A percentile compares a stretch with the other conserved stretches of the same genome.
Evolutionary conservation across 179 eudicot species (phyloP).

Genomic region (Heliamphora pulchella): DNA sequence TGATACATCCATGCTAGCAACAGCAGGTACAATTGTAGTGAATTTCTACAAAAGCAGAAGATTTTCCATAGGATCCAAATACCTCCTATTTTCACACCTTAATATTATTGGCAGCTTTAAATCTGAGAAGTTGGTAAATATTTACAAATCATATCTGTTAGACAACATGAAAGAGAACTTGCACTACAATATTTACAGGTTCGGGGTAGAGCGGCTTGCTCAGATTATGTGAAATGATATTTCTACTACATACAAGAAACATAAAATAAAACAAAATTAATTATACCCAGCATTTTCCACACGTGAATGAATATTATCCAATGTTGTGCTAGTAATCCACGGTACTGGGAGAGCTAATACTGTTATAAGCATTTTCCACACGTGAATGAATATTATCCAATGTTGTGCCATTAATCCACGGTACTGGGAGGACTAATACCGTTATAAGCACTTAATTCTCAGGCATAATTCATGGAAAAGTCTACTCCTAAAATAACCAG

Average conservation of each 20-base stretch:
- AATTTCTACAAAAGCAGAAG: not conserved
- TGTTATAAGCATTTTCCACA: not conserved
- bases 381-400: not conserved
- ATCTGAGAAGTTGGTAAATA: too few relatives aligned
- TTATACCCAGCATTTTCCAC: not conserved
- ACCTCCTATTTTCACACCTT: too few relatives aligned
- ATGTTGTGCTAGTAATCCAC: not conserved
- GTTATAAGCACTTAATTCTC: not conserved
- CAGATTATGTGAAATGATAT: not conserved
- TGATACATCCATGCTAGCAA: not conserved
- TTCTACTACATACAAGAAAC: not conserved
- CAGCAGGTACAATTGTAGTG: not conserved
- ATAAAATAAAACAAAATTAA: too few relatives aligned
- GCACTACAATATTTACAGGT: too few relatives aligned
- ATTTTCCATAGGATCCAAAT: not conserved
- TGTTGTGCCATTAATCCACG: not conserved
- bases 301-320: not conserved
- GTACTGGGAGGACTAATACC: not conserved
- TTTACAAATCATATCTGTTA: too few relatives aligned
- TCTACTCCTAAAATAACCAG: not conserved
- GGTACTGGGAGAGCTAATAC: not conserved
- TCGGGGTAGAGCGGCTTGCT: too few relatives aligned
- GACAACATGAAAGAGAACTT: too few relatives aligned
- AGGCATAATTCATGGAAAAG: not conserved
- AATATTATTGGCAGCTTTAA: too few relatives aligned